Conservation (phyloP, 202 grass and related monocot genomes). For the Digitaria exilis region DNA sequence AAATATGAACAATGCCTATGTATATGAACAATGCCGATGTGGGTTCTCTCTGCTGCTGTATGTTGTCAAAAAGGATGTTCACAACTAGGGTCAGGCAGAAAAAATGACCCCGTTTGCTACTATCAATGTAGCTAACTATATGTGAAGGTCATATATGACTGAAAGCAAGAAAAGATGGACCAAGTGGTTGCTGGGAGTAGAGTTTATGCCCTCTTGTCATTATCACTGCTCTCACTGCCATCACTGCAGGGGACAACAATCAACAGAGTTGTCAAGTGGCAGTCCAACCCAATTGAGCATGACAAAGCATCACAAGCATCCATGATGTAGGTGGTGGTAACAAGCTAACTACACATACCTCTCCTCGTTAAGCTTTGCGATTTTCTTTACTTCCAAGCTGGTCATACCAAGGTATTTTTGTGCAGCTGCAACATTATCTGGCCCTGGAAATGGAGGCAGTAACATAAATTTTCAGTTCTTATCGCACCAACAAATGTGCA, state of each 20-base stretch:
- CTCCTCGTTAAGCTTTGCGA: slow-evolving; percentile 90
- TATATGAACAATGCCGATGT: not conserved
- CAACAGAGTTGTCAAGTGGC: slow-evolving; percentile 21
- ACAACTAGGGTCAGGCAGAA: slow-evolving; percentile 40
- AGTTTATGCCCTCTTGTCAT: slow-evolving; percentile 54
- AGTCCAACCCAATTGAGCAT: slow-evolving; percentile 15
- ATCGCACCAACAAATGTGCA: not conserved
- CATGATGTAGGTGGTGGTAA: not conserved
- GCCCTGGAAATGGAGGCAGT: slow-evolving; percentile 51
- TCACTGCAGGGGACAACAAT: slow-evolving; percentile 56
- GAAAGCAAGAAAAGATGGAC: slow-evolving; percentile 5
- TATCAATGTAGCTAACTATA: slow-evolving; percentile 39
- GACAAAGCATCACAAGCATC: not conserved
- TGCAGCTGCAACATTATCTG: slow-evolving; percentile 72
- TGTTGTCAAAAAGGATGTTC: slow-evolving; percentile 33
- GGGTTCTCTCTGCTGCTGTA: slow-evolving; percentile 30
- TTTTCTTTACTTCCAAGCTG: slow-evolving; percentile 89
- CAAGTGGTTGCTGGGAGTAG: not conserved
- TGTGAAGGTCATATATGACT: not conserved
- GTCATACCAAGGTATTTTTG: slow-evolving; percentile 88
- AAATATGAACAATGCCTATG: slow-evolving; percentile 1
- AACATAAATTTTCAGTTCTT: slow-evolving; percentile 19
- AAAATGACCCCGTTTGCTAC: slow-evolving; percentile 42
- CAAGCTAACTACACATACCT: slow-evolving; percentile 54
- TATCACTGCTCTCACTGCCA: slow-evolving; percentile 83